Evolutionary conservation across 108 stramenopile genomes (phyloP), one percentile per base, ranked within the genome.

Genomic region (Cyclotella choctawhatcheeana): DNA sequence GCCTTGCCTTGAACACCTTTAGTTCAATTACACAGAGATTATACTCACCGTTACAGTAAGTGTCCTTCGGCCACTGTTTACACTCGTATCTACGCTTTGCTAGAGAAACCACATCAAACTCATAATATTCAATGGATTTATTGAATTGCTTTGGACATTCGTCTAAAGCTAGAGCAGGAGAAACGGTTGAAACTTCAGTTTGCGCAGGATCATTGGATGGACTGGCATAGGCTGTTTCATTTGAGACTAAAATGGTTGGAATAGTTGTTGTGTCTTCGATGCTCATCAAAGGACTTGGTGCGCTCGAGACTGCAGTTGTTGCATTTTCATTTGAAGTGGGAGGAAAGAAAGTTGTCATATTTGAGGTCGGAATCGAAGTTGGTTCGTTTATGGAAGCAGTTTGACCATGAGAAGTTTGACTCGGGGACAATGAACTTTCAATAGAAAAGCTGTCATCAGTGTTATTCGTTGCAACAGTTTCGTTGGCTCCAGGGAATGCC

Each of bases 31-130:
- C n/a, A n/a, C n/a, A n/a, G n/a, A n/a, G n/a, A n/a, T n/a, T n/a
- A n/a, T n/a, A n/a, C n/a, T n/a, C n/a, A n/a, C n/a, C n/a, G 34
- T 67, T 67, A 16, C 65, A 67, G 22, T 53, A 67, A 1, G 51
- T 16, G 8, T 37, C 43, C 16, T 33, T 35, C 0, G 65, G 65
- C 32, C 34, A 67, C 24, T 33, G 16, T 27, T 67, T 67, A 51
- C 65, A 67, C 22, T 67, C 12, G 25, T 67, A 67, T 2, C 52
- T 51, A 4, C 33, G 22, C 5, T 7, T 10, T 32, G 18, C 22
- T 32, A 67, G 18, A 21, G 65, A 67, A 1, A 67, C 65, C 4
- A 67, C 12, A 35, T 67, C 65, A 21, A 22, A 51, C 21, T 67
- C 51, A 1, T 34, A 3, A 26, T 67, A 67, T 14, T 67, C 16